Base-by-base conservation (phyloP, 1,284 basidiomycete species). In the Cryptococcus hybrid region DNA sequence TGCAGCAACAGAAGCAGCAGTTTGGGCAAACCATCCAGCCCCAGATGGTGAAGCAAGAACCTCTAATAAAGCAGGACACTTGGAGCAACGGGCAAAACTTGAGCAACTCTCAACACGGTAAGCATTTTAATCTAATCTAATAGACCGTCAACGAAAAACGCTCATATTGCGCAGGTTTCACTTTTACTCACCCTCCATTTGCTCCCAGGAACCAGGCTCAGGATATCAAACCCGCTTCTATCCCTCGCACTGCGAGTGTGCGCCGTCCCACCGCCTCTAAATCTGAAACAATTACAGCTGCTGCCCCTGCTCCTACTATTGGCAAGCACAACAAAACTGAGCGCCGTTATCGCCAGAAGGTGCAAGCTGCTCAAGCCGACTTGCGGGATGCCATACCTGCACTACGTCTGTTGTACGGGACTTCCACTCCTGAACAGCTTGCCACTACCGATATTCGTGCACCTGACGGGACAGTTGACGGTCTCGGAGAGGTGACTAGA, bases 291-390 rank as follows among this genome's bases (percentile, higher is more conserved):
- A n/a, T 30, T 30, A 3, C 30, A 3, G 30, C 42, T 12, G 46
- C 36, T 12, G 54, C 40, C 36, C 35, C 47, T 35, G 54, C 47
- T 7, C 58, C 58, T 13, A 60, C 67, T 7, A 71, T 73, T 3
- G 74, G 74, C 35, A 76, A 76, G 57, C 77, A 78, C 65, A 78
- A 78, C 69, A 78, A 77, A 66, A 77, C 76, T 7, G 77, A 78
- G 61, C 60, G 75, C 30, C 66, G 76, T 36, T 78, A 78, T 57
- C 73, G 77, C 36, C 71, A 73, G 54, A 78, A 78, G 62, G 77
- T 78, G 12, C 76, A 78, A 62, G 70, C 70, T 51, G 76, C 77
- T 13, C 74, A 77, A 57, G 66, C 73, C 37, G 73, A 75, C 47
- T 65, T 78, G 5, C 75, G 77, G n/a, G 77, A 78, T 56, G 62